Base-by-base conservation (phyloP, 2,329 filamentous ascomycete genomes). In the Drechslerella coelobrocha region DNA sequence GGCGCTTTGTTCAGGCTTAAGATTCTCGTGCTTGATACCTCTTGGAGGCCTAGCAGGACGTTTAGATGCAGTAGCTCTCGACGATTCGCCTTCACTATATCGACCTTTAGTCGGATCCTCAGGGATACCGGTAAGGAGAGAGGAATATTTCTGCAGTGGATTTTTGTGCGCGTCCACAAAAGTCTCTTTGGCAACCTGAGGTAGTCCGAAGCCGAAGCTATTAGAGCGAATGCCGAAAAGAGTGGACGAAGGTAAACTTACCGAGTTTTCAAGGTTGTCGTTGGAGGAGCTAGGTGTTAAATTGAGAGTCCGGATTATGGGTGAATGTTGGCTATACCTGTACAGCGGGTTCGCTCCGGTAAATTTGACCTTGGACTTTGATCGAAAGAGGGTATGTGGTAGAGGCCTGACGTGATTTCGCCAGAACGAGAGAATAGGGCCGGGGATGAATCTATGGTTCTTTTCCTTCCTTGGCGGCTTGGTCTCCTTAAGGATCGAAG, bases 401-500 rank as follows among this genome's bases (percentile, higher is more conserved):
- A 26, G 21, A 26, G 47, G 27, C 24, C 31, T 48, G 54, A 54
- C 17, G 50, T 55, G 31, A 41, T 48, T 47, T 19, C 43, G 23
- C 7, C 29, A 29, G 24, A 68, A 54, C 5, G 1, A 21, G n/a
- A 39, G 29, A 29, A 53, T 4, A 34, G 31, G 14, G 27, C 56
- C 26, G 27, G 48, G 60, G 51, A 62, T 41, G 45, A 37, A 34
- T 41, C 43, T 41, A 10, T 48, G 21, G 21, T 43, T 51, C 50
- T 62, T 62, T 23, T n/a, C n/a, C n/a, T n/a, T n/a, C n/a, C 47
- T 45, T 5, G 57, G 57, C 8, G 23, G 14, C 41, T 45, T 56
- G 37, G 29, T n/a, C 34, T 52, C 27, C 47, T 62, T 69, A 27
- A 69, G 57, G n/a, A 62, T 62, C 41, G 55, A 12, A 31, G 65